Percentiles rank a stretch among this genome's conserved stretches.
These are phyloP conservation scores for Lachancea cidri DNA, from an alignment of 805 yeast genomes.

Conservation along the genomic window DNA sequence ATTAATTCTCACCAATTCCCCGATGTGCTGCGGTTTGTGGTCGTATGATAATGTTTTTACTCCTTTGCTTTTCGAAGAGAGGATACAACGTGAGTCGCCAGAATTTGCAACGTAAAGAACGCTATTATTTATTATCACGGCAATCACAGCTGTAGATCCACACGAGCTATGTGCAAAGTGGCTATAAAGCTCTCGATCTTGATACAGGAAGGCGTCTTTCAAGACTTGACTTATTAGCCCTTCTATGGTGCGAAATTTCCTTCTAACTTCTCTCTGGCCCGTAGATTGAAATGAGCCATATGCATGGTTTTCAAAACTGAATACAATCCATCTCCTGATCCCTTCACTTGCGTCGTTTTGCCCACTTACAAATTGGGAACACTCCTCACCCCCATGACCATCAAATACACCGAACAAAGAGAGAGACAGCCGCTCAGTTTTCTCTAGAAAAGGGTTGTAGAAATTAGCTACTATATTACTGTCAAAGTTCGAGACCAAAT, in stretches of 20 bases:
- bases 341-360: slow-evolving; percentile 16
- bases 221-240: slow-evolving; percentile 35
- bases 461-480: slow-evolving; percentile 35
- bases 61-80: slow-evolving; percentile 46
- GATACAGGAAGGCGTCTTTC: slow-evolving; percentile 40
- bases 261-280: slow-evolving; percentile 4
- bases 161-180: slow-evolving; percentile 37
- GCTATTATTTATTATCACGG: slow-evolving; percentile 39
- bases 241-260: slow-evolving; percentile 29
- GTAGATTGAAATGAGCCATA: slow-evolving; percentile 14
- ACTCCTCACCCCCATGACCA: slow-evolving; percentile 73
- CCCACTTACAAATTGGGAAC: slow-evolving; percentile 40
- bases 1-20: slow-evolving; percentile 83
- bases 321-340: slow-evolving; percentile 26
- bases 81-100: slow-evolving; percentile 70
- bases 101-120: slow-evolving; percentile 58
- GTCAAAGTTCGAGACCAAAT: slow-evolving; percentile 46
- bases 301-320: slow-evolving; percentile 28
- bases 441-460: slow-evolving; percentile 28
- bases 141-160: slow-evolving; percentile 51
- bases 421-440: slow-evolving; percentile 18
- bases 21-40: slow-evolving; percentile 94
- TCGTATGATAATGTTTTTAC: slow-evolving; percentile 63
- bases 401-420: slow-evolving; percentile 69
- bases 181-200: slow-evolving; percentile 42